Evolutionary conservation across 345 rosid species (phyloP).

Genomic region (Eutrema japonicum): DNA sequence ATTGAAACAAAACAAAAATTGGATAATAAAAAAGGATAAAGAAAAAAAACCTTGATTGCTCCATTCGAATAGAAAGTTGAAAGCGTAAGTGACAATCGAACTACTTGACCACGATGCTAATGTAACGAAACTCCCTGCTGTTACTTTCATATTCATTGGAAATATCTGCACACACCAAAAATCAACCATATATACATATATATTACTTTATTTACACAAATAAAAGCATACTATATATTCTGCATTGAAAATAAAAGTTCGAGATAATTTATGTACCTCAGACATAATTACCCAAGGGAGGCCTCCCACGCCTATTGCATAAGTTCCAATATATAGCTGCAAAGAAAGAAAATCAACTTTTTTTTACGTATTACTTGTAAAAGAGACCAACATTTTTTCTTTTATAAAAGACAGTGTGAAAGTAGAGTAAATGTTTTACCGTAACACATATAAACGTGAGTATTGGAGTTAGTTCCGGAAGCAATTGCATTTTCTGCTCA

Average conservation of each 20-base stretch:
- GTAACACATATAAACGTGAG: constrained; percentile 32
- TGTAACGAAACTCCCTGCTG: constrained; percentile 58
- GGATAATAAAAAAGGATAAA: neutral
- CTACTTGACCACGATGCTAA: constrained; percentile 47
- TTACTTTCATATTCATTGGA: constrained; percentile 52
- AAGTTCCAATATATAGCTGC: constrained; percentile 39
- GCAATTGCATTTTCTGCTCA: constrained; percentile 36
- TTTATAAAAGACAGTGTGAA: neutral
- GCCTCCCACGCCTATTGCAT: constrained; percentile 49
- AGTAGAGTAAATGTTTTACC: constrained; percentile 27
- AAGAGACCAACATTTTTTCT: neutral
- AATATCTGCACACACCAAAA: constrained; percentile 49
- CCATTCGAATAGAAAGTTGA: constrained; percentile 56
- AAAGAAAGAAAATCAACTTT: neutral
- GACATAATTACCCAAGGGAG: constrained; percentile 52
- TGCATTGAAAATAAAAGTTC: neutral
- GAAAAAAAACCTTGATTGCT: constrained; percentile 46
- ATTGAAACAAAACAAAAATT: neutral
- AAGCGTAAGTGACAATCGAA: constrained; percentile 48
- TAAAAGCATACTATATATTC: neutral
- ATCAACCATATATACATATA: neutral
- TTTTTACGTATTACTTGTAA: neutral
- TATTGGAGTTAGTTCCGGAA: constrained; percentile 41
- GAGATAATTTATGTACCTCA: constrained; percentile 42
- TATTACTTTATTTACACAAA: neutral